Percentiles rank a stretch among this genome's conserved stretches.
These are phyloP conservation scores for Eustoma russellianum DNA, from an alignment of 257 asterid species.

Conservation along the genomic window DNA sequence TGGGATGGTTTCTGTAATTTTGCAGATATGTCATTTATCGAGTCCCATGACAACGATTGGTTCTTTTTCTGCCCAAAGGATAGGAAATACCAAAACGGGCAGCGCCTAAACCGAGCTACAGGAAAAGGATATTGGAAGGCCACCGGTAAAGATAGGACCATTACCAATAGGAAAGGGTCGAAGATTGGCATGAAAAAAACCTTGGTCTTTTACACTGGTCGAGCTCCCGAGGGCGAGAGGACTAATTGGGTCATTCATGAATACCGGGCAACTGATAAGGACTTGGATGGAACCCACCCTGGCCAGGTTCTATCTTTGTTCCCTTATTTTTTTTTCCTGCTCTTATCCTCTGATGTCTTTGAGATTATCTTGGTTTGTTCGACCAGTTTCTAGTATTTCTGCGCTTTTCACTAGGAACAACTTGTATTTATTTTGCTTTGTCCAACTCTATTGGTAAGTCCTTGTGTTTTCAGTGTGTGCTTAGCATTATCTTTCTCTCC, in stretches of 20 bases:
- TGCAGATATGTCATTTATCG: conserved; percentile 72
- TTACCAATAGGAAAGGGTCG: conserved; percentile 52
- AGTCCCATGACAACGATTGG: conserved; percentile 83
- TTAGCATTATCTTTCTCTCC: too few species aligned
- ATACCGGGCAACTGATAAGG: conserved; percentile 79
- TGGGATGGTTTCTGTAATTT: not conserved
- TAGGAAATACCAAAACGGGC: conserved; percentile 86
- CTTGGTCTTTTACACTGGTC: conserved; percentile 74
- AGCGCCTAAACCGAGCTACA: conserved; percentile 86
- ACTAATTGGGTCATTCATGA: conserved; percentile 92
- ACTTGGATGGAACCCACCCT: conserved; percentile 83
- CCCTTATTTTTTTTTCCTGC: not conserved
- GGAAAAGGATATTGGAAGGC: conserved; percentile 93
- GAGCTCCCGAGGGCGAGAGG: conserved; percentile 94
- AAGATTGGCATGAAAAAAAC: conserved; percentile 92
- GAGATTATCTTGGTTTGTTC: too few species aligned
- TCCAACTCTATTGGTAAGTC: too few species aligned
- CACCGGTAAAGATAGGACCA: conserved; percentile 81
- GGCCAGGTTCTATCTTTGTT: conserved; percentile 58
- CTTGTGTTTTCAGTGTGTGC: too few species aligned
- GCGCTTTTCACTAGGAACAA: not conserved
- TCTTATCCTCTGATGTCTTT: conserved; percentile 2
- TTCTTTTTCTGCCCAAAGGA: conserved; percentile 98
- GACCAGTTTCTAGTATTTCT: not conserved
- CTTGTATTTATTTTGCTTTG: not conserved